Conservation (phyloP, 176 grass and related monocot genomes). For the Triticum dicoccoides region DNA sequence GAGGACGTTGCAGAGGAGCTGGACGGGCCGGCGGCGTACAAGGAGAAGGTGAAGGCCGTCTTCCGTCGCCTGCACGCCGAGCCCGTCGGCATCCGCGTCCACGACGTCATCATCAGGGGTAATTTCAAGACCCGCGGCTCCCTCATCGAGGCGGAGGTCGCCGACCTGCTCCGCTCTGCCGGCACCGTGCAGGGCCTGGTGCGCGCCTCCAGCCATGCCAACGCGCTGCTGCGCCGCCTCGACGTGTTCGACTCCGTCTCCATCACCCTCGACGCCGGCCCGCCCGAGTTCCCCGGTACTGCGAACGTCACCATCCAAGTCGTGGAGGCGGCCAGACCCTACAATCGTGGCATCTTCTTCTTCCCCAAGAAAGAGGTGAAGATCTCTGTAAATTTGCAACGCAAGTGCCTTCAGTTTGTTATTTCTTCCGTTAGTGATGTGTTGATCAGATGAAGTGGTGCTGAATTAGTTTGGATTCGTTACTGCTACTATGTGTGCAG, state of each 20-base stretch:
- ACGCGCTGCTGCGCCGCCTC: conserved; percentile 39
- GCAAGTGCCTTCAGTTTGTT: neutral
- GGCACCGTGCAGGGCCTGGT: conserved; percentile 46
- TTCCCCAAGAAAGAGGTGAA: conserved; percentile 66
- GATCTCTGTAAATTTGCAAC: neutral
- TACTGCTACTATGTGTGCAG: neutral
- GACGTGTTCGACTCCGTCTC: conserved; percentile 63
- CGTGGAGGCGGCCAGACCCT: conserved; percentile 52
- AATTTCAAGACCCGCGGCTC: conserved; percentile 63
- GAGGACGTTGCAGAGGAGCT: conserved; percentile 42
- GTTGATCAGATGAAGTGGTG: neutral
- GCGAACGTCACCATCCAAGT: conserved; percentile 61
- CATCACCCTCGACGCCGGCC: conserved; percentile 61
- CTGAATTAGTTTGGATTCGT: neutral
- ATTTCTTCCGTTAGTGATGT: neutral
- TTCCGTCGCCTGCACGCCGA: conserved; percentile 34
- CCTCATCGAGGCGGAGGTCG: conserved; percentile 75
- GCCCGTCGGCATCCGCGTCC: conserved; percentile 51
- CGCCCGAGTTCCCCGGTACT: conserved; percentile 61
- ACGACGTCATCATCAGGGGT: conserved; percentile 60
- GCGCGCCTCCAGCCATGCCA: conserved; percentile 39
- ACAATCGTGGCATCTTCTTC: conserved; percentile 36
- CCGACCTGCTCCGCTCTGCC: conserved; percentile 46
- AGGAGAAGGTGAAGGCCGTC: conserved; percentile 31
- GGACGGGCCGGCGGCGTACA: conserved; percentile 29